phyloP scores from a whole-genome alignment of 1,284 basidiomycete genomes.

The Neotropicomus parvogracilis region DNA sequence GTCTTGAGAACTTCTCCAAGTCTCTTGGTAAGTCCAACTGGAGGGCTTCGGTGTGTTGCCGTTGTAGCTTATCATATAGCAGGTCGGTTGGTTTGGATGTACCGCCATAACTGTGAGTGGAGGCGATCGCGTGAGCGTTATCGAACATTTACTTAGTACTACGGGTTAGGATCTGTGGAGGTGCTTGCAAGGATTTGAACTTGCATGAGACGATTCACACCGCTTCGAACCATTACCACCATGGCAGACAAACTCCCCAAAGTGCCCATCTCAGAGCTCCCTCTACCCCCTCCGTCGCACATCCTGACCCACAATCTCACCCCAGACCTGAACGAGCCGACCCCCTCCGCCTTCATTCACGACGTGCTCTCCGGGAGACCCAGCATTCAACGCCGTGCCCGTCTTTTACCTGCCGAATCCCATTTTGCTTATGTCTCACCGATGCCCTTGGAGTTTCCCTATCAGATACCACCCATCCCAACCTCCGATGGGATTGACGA shows the following conservation, averaged over 20 bases:
- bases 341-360: slow-evolving; percentile 48
- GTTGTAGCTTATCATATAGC: too few species aligned
- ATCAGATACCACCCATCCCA: slow-evolving; percentile 61
- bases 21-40: too few species aligned
- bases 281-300: slow-evolving; percentile 56
- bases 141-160: too few species aligned
- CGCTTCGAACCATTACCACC: slow-evolving; percentile 6
- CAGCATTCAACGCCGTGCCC: slow-evolving; percentile 71
- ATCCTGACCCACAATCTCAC: slow-evolving; percentile 68
- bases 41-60: too few species aligned
- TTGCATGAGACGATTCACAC: not conserved
- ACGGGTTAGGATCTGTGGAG: too few species aligned
- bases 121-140: too few species aligned
- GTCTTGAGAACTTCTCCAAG: too few species aligned
- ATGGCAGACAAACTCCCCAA: slow-evolving; percentile 25
- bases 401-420: slow-evolving; percentile 51
- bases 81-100: too few species aligned
- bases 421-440: slow-evolving; percentile 86
- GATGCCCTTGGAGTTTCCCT: slow-evolving; percentile 83
- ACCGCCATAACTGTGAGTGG: too few species aligned
- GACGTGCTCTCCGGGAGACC: slow-evolving; percentile 52
- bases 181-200: too few species aligned
- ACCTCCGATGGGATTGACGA: slow-evolving; percentile 44
- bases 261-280: slow-evolving; percentile 59
- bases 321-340: slow-evolving; percentile 59